A percentile compares a stretch with the other conserved stretches of the same genome.
These are phyloP conservation scores for Pestalotiopsis sp. DNA, from an alignment of 2,329 filamentous ascomycete genomes.

Conservation along the genomic window DNA sequence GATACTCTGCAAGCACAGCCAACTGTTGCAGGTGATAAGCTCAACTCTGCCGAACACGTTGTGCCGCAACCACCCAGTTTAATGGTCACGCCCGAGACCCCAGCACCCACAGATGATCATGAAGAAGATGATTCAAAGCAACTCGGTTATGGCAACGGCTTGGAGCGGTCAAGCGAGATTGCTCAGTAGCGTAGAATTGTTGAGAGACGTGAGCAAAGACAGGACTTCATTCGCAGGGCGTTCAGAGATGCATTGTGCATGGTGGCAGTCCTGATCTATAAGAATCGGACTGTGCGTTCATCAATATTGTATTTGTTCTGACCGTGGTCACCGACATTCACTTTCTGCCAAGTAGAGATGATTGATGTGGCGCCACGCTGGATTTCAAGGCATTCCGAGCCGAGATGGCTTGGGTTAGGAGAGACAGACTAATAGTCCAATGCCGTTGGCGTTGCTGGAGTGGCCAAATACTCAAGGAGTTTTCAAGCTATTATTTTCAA, in stretches of 20 bases:
- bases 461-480: too few relatives aligned
- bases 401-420: neutral
- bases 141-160: slow-evolving; percentile 41
- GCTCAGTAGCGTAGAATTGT: slow-evolving; percentile 24
- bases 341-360: neutral
- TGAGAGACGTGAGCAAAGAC: neutral
- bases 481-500: too few relatives aligned
- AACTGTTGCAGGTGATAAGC: neutral
- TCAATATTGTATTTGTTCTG: neutral
- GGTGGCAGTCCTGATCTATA: neutral
- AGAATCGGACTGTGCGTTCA: neutral
- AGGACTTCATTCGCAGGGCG: neutral
- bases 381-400: neutral
- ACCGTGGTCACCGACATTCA: neutral
- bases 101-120: slow-evolving; percentile 34
- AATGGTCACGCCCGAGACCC: slow-evolving; percentile 54
- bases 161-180: slow-evolving; percentile 36
- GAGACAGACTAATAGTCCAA: neutral
- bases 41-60: neutral
- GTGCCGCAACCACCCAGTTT: slow-evolving; percentile 23
- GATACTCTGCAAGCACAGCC: neutral
- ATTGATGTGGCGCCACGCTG: neutral
- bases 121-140: slow-evolving; percentile 43
- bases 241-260: neutral
- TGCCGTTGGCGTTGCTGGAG: neutral